Conservation (phyloP, 148 eudicot genomes). For the Camellia sinensis region DNA sequence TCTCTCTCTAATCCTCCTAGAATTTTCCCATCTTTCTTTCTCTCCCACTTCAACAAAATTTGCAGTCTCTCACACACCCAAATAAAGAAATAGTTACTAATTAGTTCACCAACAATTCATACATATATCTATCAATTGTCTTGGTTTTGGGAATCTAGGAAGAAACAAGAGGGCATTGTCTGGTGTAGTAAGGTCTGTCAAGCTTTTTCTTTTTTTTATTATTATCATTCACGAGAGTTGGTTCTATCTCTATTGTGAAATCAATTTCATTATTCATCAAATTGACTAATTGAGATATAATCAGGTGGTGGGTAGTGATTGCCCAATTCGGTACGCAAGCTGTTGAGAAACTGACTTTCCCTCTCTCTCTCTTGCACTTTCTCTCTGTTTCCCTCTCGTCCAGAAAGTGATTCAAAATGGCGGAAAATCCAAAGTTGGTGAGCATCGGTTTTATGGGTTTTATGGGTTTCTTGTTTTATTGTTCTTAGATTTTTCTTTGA, state of each 20-base stretch:
- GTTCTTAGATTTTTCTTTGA: neutral
- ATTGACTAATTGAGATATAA: slow-evolving; percentile 7
- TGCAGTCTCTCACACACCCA: neutral
- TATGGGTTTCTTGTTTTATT: neutral
- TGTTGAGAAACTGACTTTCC: neutral
- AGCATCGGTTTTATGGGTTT: slow-evolving; percentile 1
- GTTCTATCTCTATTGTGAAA: neutral
- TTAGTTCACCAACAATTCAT: neutral
- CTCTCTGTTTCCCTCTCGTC: slow-evolving; percentile 3
- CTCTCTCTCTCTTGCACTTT: neutral
- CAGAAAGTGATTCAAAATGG: neutral
- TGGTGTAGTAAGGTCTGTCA: no score
- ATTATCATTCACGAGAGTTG: slow-evolving; percentile 7
- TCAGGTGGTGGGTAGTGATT: slow-evolving; percentile 12
- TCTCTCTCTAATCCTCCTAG: neutral
- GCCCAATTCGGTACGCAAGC: slow-evolving; percentile 14
- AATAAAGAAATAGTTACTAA: neutral
- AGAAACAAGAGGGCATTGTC: neutral
- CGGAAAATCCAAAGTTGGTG: slow-evolving; percentile 22
- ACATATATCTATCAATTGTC: neutral
- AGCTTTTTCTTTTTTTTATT: neutral
- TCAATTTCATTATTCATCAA: neutral
- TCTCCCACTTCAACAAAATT: neutral
- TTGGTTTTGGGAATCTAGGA: neutral
- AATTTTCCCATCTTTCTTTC: neutral